phyloP scores from a whole-genome alignment of 495 filamentous ascomycete species.

The Penicillium steckii region DNA sequence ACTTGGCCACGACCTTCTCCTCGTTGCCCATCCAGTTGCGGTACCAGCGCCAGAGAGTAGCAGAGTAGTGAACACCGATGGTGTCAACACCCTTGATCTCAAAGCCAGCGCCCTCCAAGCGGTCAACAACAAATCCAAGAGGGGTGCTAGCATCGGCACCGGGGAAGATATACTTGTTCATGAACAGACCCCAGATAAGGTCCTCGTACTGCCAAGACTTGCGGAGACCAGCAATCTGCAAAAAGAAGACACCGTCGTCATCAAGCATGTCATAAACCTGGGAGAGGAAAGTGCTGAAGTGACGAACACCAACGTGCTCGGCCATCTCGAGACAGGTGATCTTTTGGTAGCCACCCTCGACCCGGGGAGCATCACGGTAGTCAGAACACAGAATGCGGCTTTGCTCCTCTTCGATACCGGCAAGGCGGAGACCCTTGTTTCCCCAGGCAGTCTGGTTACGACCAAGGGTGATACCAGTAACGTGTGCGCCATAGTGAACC shows the following conservation, averaged over 20 bases:
- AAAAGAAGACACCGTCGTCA: slow-evolving; percentile 69
- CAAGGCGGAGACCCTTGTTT: slow-evolving; percentile 61
- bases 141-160: slow-evolving; percentile 68
- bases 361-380: slow-evolving; percentile 66
- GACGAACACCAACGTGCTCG: slow-evolving; percentile 70
- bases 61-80: slow-evolving; percentile 94
- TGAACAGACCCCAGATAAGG: slow-evolving; percentile 72
- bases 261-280: slow-evolving; percentile 71
- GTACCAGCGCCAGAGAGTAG: slow-evolving; percentile 98
- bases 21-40: slow-evolving; percentile 96
- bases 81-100: slow-evolving; percentile 70
- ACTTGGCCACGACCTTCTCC: slow-evolving; percentile 94
- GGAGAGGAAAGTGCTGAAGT: slow-evolving; percentile 58
- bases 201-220: slow-evolving; percentile 75
- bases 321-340: slow-evolving; percentile 78
- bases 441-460: slow-evolving; percentile 73
- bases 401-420: slow-evolving; percentile 59
- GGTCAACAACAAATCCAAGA: slow-evolving; percentile 62
- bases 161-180: slow-evolving; percentile 77
- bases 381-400: slow-evolving; percentile 66
- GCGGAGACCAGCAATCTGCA: slow-evolving; percentile 68
- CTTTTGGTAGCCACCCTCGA: slow-evolving; percentile 61
- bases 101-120: slow-evolving; percentile 64
- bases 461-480: slow-evolving; percentile 66
- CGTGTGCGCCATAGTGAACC: slow-evolving; percentile 60